Base-by-base conservation (phyloP, 106 monocot genomes). In the Triglochin maritima region DNA sequence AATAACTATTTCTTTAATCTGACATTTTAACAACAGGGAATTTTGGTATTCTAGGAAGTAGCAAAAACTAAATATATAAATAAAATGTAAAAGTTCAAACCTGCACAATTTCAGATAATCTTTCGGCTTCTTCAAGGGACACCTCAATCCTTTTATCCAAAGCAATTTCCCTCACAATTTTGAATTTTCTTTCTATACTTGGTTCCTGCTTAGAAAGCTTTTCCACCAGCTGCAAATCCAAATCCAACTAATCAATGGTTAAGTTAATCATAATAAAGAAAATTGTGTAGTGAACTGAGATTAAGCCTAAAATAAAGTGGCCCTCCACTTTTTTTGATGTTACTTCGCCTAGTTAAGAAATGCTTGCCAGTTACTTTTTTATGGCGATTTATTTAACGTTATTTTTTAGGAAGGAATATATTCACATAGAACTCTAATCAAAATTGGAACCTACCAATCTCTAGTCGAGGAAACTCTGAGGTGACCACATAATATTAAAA, bases 151-250 rank as follows among this genome's bases (percentile, higher is more conserved):
- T 9, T 41, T 53, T 66, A 9, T 54, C 12, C 47, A 17, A 66
- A 52, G 66, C 66, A 5, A 66, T 52, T 12, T 53, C 52, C 66
- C 12, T 53, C 4, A 66, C 4, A 50, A 66, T 8, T 41, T 9
- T 53, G 11, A 15, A 4, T 17, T 53, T 66, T 15, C 17, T 49
- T 53, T 66, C 50, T 12, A 41, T 9, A 43, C 44, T 52, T 29
- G 6, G 49, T 50, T 66, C 66, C 53, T 41, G 11, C 12, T 41
- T 52, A 5, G 17, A 13, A 6, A 66, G 50, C 66, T 66, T 66
- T 4, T 66, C 51, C 17, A 51, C 53, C 66, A 66, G 12, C 66
- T 66, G 52, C 66, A 66, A 51, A 11, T 29, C 52, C 7, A 52
- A 52, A 52, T 11, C 0, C 52, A 29, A 29, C 29, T 1, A 29